phyloP scores from a whole-genome alignment of 306 rosid genomes.

The Ormosia emarginata region DNA sequence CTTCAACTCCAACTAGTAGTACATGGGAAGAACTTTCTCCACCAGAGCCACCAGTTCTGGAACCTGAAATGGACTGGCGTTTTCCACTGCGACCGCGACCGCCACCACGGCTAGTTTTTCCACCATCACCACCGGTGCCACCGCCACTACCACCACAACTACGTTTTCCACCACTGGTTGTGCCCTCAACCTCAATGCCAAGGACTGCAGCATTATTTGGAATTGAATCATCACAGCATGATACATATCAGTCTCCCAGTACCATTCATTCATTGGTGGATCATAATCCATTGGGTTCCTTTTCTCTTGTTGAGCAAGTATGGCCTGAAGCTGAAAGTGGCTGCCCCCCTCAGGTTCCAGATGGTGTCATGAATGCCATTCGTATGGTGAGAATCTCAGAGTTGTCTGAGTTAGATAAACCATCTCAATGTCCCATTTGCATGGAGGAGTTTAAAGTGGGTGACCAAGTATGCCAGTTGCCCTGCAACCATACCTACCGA shows the following conservation, averaged over 20 bases:
- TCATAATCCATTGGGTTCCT: neutral
- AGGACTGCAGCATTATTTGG: neutral
- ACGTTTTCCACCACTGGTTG: neutral
- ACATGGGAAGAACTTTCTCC: conserved; percentile 2
- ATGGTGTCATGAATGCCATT: neutral
- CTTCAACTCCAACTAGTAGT: neutral
- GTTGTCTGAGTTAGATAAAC: conserved; percentile 32
- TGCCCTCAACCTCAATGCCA: neutral
- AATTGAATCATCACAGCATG: neutral
- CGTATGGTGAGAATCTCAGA: conserved; percentile 38
- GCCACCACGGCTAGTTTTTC: neutral
- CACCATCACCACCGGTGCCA: neutral
- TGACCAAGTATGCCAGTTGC: conserved; percentile 51
- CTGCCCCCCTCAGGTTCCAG: conserved; percentile 36
- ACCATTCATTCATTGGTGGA: neutral
- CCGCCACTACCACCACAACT: neutral
- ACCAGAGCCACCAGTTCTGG: neutral
- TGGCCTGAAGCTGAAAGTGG: neutral
- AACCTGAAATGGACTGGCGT: neutral
- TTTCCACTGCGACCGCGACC: neutral
- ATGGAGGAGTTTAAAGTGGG: conserved; percentile 66
- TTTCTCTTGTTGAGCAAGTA: neutral
- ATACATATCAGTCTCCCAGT: neutral
- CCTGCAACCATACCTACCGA: conserved; percentile 66
- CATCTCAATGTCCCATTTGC: conserved; percentile 61